These are phyloP conservation scores for Parathielavia hyrcaniae DNA, from an alignment of 495 filamentous ascomycete species.

Conservation along the genomic window DNA sequence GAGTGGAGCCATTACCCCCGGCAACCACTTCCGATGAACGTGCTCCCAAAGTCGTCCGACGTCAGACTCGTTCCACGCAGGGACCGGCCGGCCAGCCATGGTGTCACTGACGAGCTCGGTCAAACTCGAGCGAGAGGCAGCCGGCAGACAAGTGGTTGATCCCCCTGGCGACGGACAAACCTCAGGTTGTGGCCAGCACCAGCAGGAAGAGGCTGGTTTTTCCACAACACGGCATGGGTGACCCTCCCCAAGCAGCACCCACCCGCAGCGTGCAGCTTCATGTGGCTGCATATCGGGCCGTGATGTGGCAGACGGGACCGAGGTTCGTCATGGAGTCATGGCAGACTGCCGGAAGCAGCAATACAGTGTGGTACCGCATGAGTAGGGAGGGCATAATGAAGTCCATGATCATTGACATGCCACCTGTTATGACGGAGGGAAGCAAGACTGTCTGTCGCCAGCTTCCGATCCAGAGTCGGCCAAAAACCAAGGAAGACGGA, in stretches of 20 bases:
- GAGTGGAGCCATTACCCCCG: background rate
- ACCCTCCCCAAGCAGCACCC: background rate
- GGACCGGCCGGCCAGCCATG: background rate
- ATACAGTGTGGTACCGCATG: background rate
- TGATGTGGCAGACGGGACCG: constrained; percentile 15
- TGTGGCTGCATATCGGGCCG: constrained; percentile 18
- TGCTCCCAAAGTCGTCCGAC: constrained; percentile 1
- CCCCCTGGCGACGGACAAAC: background rate
- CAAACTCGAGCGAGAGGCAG: background rate
- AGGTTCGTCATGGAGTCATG: background rate
- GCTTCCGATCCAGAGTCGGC: background rate
- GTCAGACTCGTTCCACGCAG: constrained; percentile 4
- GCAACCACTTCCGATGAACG: background rate
- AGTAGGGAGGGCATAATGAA: background rate
- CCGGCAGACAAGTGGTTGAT: background rate
- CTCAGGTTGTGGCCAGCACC: background rate
- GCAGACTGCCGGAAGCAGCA: background rate
- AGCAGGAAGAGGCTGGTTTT: background rate
- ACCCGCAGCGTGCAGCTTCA: constrained; percentile 1
- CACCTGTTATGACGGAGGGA: background rate
- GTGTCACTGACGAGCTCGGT: background rate
- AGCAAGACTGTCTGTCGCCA: background rate
- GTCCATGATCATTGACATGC: too few species aligned
- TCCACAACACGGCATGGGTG: constrained; percentile 2
- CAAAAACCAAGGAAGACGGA: background rate